Conservation (phyloP, 2,329 filamentous ascomycete genomes). For the Penicillium hordei region DNA sequence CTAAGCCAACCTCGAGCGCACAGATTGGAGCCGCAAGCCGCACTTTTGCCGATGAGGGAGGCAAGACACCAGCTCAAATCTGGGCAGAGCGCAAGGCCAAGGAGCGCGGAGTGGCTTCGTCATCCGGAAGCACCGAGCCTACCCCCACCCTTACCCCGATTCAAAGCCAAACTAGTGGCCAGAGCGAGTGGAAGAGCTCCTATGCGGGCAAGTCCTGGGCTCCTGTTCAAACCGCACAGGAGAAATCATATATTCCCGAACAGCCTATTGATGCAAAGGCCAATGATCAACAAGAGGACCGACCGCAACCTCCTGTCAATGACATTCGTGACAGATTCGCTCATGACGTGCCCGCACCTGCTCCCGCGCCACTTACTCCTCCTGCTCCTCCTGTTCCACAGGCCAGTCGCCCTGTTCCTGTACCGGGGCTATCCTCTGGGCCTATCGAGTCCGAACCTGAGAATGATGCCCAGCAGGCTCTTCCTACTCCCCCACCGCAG, state of each 20-base stretch:
- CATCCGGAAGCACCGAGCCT: slow-evolving; percentile 47
- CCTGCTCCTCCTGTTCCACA: slow-evolving; percentile 60
- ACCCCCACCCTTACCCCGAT: slow-evolving; percentile 53
- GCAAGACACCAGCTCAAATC: slow-evolving; percentile 93
- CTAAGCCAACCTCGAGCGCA: slow-evolving; percentile 59
- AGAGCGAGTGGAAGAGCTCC: slow-evolving; percentile 81
- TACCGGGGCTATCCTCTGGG: slow-evolving; percentile 71
- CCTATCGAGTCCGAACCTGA: slow-evolving; percentile 53
- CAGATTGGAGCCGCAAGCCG: slow-evolving; percentile 75
- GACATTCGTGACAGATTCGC: slow-evolving; percentile 82
- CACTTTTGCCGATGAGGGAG: slow-evolving; percentile 90
- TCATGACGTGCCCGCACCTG: slow-evolving; percentile 55
- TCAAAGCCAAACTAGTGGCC: slow-evolving; percentile 68
- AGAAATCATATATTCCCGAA: slow-evolving; percentile 57
- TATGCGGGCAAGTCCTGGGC: slow-evolving; percentile 90
- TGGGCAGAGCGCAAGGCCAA: slow-evolving; percentile 98
- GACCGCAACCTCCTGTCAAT: slow-evolving; percentile 65
- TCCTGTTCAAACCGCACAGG: slow-evolving; percentile 71
- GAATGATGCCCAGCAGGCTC: slow-evolving; percentile 33
- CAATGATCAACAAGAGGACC: slow-evolving; percentile 52
- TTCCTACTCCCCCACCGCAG: slow-evolving; percentile 44
- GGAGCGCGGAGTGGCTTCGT: slow-evolving; percentile 60
- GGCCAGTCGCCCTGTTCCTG: slow-evolving; percentile 66
- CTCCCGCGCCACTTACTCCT: slow-evolving; percentile 41
- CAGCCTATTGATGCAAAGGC: slow-evolving; percentile 64